A percentile compares a stretch with the other conserved stretches of the same genome.
phyloP scores from a whole-genome alignment of 1,284 basidiomycete genomes.

The Abortiporus biennis region DNA sequence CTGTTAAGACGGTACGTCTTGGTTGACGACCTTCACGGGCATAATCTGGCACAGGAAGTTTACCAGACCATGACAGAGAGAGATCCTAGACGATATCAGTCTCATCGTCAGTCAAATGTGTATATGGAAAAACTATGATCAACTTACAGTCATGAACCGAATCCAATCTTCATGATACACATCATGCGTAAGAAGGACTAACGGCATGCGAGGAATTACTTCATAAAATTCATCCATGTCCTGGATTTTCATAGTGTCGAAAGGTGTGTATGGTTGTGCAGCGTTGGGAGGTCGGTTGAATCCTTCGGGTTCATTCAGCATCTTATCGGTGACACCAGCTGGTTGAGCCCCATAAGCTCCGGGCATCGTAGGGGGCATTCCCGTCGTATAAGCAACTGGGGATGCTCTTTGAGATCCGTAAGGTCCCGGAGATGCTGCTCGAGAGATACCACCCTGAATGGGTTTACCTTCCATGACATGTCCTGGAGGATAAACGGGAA shows the following conservation, averaged over 20 bases:
- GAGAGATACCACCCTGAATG: conserved; percentile 13
- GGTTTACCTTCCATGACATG: conserved; percentile 22
- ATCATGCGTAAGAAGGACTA: conserved; percentile 69
- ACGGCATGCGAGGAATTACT: conserved; percentile 61
- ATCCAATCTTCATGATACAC: conserved; percentile 73
- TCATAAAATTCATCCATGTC: conserved; percentile 70
- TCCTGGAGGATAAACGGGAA: conserved; percentile 18
- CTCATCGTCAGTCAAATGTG: conserved; percentile 4
- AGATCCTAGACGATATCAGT: conserved; percentile 51
- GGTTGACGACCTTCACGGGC: conserved; percentile 39
- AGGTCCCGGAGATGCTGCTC: conserved; percentile 20
- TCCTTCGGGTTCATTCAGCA: conserved; percentile 56
- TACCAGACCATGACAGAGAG: conserved; percentile 64
- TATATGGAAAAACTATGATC: neutral
- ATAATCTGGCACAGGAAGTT: conserved; percentile 53
- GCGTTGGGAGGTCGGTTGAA: conserved; percentile 66
- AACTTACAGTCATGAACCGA: conserved; percentile 61
- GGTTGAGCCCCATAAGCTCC: conserved; percentile 9
- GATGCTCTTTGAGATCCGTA: conserved; percentile 3
- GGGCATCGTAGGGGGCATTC: neutral
- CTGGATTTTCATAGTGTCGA: conserved; percentile 61
- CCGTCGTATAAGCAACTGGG: conserved; percentile 4
- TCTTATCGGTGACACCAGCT: conserved; percentile 31
- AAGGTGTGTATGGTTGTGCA: conserved; percentile 60
- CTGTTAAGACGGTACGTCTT: conserved; percentile 52